These are phyloP conservation scores for Phytophthora hybrid DNA, from an alignment of 352 stramenopile genomes.

Conservation along the genomic window DNA sequence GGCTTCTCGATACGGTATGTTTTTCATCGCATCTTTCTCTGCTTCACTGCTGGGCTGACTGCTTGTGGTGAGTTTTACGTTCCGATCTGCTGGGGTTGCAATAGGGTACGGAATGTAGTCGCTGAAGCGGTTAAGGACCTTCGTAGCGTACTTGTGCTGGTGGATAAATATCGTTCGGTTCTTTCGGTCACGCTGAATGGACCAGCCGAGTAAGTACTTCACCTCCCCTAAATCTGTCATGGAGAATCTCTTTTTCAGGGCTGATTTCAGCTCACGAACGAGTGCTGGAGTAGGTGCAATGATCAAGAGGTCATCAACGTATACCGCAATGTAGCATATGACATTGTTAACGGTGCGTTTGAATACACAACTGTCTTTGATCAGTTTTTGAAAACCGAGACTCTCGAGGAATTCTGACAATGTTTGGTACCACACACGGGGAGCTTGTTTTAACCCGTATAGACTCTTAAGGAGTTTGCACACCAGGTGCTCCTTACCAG, in stretches of 20 bases:
- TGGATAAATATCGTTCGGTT: too few species aligned
- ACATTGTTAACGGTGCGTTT: too few species aligned
- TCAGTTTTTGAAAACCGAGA: constrained; percentile 14
- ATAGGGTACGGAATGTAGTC: constrained; percentile 16
- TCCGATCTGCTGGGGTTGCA: constrained; percentile 22
- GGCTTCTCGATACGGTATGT: constrained; percentile 16
- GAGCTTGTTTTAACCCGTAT: constrained; percentile 27
- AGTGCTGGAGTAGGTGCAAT: too few species aligned
- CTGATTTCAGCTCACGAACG: too few species aligned
- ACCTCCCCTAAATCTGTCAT: too few species aligned
- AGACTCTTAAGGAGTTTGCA: constrained; percentile 23
- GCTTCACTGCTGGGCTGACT: constrained; percentile 4
- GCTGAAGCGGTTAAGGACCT: not conserved
- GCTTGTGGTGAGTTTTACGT: constrained; percentile 11
- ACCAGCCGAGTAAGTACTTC: too few species aligned
- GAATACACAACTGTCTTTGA: too few species aligned
- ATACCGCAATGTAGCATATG: too few species aligned
- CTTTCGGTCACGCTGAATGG: too few species aligned
- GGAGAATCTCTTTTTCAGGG: too few species aligned
- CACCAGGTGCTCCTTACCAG: constrained; percentile 19
- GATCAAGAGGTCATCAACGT: too few species aligned
- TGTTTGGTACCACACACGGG: constrained; percentile 23
- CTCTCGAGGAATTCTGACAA: constrained; percentile 18
- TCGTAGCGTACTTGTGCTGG: too few species aligned
- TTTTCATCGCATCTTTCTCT: constrained; percentile 10